Evolutionary conservation across 495 filamentous ascomycete genomes (phyloP).

Genomic region (Lasiosphaeria hispida): DNA sequence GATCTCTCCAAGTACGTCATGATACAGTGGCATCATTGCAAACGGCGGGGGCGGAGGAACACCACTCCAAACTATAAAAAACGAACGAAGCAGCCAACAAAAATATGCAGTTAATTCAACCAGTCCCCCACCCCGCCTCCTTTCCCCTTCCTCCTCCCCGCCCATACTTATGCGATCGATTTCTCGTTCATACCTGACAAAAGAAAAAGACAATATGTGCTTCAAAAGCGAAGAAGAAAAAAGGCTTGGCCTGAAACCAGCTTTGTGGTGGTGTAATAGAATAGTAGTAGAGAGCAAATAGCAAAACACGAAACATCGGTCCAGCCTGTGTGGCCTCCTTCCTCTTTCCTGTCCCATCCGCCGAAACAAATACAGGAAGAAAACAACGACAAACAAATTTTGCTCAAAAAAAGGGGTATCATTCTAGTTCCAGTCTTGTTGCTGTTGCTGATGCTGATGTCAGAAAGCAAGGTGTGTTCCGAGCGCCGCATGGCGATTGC

Average conservation of each 20-base stretch:
- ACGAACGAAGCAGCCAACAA: too few relatives aligned
- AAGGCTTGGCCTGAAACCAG: background rate
- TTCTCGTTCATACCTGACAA: constrained; percentile 3
- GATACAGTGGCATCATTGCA: too few relatives aligned
- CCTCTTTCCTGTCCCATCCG: background rate
- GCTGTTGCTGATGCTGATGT: background rate
- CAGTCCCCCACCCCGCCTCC: too few relatives aligned
- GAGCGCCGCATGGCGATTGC: background rate
- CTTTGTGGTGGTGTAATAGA: too few relatives aligned
- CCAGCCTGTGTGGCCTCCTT: background rate
- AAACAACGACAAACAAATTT: constrained; percentile 7
- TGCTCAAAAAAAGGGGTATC: constrained; percentile 24
- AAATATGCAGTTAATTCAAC: too few relatives aligned
- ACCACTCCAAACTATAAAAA: too few relatives aligned
- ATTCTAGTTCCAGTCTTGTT: constrained; percentile 25
- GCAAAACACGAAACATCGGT: background rate
- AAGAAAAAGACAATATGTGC: constrained; percentile 8
- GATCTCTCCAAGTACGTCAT: too few relatives aligned
- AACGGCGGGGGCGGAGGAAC: too few relatives aligned
- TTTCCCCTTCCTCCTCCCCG: background rate
- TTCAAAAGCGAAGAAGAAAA: constrained; percentile 1
- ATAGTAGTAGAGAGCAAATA: background rate
- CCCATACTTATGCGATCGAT: background rate
- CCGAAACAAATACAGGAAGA: background rate
- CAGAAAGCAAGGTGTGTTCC: background rate